Base-by-base conservation (phyloP, 2,329 filamentous ascomycete species). In the Alternaria ethzedia region DNA sequence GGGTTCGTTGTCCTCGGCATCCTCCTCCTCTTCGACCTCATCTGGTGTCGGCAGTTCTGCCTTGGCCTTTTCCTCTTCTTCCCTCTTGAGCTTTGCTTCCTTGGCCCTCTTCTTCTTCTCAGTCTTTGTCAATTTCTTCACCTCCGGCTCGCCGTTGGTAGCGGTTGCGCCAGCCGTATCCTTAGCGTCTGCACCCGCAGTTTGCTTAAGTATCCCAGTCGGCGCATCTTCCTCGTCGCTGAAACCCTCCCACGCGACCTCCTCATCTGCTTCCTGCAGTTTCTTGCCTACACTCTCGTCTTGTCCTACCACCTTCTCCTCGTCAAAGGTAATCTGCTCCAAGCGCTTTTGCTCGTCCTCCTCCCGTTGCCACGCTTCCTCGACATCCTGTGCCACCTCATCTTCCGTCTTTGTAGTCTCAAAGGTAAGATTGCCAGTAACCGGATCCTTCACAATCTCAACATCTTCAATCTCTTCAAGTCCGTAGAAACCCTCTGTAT, bases 391-490 rank as follows among this genome's bases (percentile, higher is more conserved):
- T 43, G 63, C 68, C 63, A 71, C 43, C 70, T 77, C 66, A 47
- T 71, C 70, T 54, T 70, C 73, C 9, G 68, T 70, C 65, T 77
- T 75, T 25, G 70, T 68, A 25, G 77, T 77, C 64, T 72, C 70
- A 61, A 82, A 85, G 6, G 81, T 78, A 6, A 84, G 66, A 15
- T 73, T 76, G 8, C 88, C 89, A 28, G 90, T 85, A 3, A 73
- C 70, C 0, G 70, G 71, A 23, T 85, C 82, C 65, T 86, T 88
- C 45, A 97, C 83, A n/a, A 99, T 86, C 28, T 97, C 92, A 2
- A 99, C 92, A 55, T 92, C 93, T 15, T 97, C 92, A 50, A 98
- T 90, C 74, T 98, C 94, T 74, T 99, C 94, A 2, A 99, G 82
- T 0, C 92, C 94, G 72, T 90, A 96, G 79, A 99, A 97, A 0